These are phyloP conservation scores for Corymbia maculata DNA, from an alignment of 345 rosid species.

Conservation along the genomic window DNA sequence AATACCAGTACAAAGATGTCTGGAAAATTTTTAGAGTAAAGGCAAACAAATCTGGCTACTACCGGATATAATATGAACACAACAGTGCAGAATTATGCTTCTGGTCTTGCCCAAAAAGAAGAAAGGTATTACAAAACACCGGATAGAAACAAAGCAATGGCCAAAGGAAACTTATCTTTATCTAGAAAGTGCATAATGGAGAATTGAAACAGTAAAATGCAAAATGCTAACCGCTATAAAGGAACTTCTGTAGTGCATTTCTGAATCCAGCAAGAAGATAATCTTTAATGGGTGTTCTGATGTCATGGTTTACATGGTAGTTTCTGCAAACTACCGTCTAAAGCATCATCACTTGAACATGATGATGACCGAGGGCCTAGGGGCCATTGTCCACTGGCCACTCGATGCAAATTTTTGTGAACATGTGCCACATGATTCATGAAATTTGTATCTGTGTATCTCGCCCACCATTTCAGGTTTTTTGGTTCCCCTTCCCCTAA, in stretches of 20 bases:
- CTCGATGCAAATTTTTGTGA: background rate
- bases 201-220: background rate
- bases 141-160: background rate
- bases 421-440: background rate
- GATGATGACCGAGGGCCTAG: background rate
- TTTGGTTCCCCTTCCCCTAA: background rate
- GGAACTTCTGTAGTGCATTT: too few relatives aligned
- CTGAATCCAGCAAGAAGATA: background rate
- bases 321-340: background rate
- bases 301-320: background rate
- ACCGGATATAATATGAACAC: background rate
- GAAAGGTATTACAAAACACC: background rate
- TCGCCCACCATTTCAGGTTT: background rate
- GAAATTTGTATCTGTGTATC: background rate
- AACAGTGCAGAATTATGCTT: background rate
- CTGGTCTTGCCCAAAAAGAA: background rate
- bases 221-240: too few relatives aligned
- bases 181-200: background rate
- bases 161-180: background rate
- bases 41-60: too few relatives aligned
- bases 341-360: background rate
- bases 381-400: background rate
- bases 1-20: background rate
- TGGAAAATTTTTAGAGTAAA: background rate
- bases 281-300: background rate